A percentile compares a stretch with the other conserved stretches of the same genome.
Evolutionary conservation across 768 basidiomycete species (phyloP).

Genomic region (Astraeus odoratus): DNA sequence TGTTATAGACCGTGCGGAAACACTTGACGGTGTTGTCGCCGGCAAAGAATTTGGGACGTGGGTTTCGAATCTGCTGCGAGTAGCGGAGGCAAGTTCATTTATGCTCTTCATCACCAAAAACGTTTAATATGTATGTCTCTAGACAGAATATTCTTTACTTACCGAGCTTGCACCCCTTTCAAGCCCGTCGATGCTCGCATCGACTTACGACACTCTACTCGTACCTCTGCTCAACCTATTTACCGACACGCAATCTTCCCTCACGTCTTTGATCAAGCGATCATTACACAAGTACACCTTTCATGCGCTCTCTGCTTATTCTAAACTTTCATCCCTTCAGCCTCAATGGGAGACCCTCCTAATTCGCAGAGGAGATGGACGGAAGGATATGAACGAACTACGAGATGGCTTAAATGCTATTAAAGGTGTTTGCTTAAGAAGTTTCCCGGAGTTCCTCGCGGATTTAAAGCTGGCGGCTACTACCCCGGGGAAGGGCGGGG

Average conservation of each 20-base stretch:
- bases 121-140: background rate
- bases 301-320: constrained; percentile 68
- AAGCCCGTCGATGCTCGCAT: constrained; percentile 39
- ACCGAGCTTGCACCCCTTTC: constrained; percentile 58
- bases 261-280: constrained; percentile 64
- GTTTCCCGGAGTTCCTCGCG: constrained; percentile 78
- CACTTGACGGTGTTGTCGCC: constrained; percentile 53
- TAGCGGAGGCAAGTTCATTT: constrained; percentile 50
- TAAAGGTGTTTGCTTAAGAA: constrained; percentile 64
- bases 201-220: constrained; percentile 57
- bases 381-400: constrained; percentile 55
- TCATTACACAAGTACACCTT: constrained; percentile 74
- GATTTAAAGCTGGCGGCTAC: constrained; percentile 64
- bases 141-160: constrained; percentile 68
- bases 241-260: constrained; percentile 53
- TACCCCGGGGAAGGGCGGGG: constrained; percentile 42
- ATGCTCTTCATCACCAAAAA: background rate
- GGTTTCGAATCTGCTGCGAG: constrained; percentile 56
- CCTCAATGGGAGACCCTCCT: constrained; percentile 63
- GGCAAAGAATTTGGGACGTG: constrained; percentile 70
- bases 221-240: constrained; percentile 61
- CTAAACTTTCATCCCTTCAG: constrained; percentile 49
- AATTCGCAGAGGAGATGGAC: constrained; percentile 39
- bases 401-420: constrained; percentile 63
- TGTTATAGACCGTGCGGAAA: constrained; percentile 64